Evolutionary conservation across 805 yeast genomes (phyloP).

Genomic region (Pichia heedii): DNA sequence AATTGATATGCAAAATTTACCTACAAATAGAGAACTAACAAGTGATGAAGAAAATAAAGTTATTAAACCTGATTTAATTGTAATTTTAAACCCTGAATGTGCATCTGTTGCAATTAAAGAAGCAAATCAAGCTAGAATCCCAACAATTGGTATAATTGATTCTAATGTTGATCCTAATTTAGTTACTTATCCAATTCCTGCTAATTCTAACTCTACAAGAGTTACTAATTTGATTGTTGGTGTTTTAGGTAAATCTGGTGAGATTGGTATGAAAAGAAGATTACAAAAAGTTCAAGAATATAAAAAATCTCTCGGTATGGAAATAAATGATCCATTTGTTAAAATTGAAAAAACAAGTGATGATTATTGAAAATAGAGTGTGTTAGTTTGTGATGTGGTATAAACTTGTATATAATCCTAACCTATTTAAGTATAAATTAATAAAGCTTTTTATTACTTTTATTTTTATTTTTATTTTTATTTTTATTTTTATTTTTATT

Average conservation of each 20-base stretch:
- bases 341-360: constrained; percentile 3
- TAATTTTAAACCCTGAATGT: constrained; percentile 80
- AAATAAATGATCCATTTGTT: constrained; percentile 14
- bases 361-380: not conserved
- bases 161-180: constrained; percentile 86
- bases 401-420: no score
- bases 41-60: constrained; percentile 42
- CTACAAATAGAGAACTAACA: constrained; percentile 51
- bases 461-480: not conserved
- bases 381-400: no score
- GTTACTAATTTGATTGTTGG: constrained; percentile 75
- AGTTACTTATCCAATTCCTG: constrained; percentile 92
- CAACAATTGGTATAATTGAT: constrained; percentile 90
- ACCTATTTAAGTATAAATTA: not conserved
- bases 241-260: constrained; percentile 77
- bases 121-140: constrained; percentile 73
- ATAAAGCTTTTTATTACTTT: not conserved
- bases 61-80: constrained; percentile 82
- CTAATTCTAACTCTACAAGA: constrained; percentile 86
- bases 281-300: constrained; percentile 30
- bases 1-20: constrained; percentile 63
- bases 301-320: constrained; percentile 24
- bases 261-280: constrained; percentile 60
- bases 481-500: not conserved
- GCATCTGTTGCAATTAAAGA: constrained; percentile 74